phyloP scores from a whole-genome alignment of 2,329 filamentous ascomycete species.

The Cordyceps tenuipes region DNA sequence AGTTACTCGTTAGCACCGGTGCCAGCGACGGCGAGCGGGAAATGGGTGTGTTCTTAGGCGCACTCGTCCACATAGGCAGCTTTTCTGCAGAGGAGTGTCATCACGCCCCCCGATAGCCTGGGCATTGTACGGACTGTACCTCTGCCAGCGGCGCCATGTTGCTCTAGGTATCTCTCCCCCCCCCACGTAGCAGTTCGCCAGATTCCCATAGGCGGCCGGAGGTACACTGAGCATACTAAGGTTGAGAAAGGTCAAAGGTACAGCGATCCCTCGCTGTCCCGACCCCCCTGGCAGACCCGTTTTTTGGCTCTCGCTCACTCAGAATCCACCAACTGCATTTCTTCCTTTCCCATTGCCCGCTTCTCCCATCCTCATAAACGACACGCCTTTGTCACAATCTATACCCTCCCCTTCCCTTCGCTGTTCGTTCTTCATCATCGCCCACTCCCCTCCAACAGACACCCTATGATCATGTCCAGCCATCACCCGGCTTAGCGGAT shows the following conservation, averaged over 20 bases:
- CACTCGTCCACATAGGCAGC: not conserved
- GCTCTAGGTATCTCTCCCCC: not conserved
- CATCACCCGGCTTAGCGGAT: not conserved
- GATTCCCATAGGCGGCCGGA: not conserved
- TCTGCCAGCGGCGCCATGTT: not conserved
- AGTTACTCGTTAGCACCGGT: not conserved
- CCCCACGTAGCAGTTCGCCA: not conserved
- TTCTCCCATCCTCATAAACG: not conserved
- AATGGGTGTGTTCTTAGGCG: slow-evolving; percentile 3
- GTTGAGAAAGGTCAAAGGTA: not conserved
- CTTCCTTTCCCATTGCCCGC: not conserved
- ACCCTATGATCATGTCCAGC: not conserved
- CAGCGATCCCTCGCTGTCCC: not conserved
- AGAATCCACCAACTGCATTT: slow-evolving; percentile 4
- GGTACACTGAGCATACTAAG: not conserved
- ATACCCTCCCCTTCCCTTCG: not conserved
- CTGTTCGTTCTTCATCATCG: not conserved
- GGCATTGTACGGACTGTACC: not conserved
- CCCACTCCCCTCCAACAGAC: not conserved
- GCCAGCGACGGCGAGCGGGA: slow-evolving; percentile 1
- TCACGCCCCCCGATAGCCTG: slow-evolving; percentile 5
- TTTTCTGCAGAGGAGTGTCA: not conserved
- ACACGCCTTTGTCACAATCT: not conserved
- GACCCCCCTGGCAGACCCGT: slow-evolving; percentile 4
- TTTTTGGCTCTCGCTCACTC: not conserved